A percentile compares a stretch with the other conserved stretches of the same genome.
These are phyloP conservation scores for Agrocybe praecox DNA, from an alignment of 768 basidiomycete species.

Conservation along the genomic window DNA sequence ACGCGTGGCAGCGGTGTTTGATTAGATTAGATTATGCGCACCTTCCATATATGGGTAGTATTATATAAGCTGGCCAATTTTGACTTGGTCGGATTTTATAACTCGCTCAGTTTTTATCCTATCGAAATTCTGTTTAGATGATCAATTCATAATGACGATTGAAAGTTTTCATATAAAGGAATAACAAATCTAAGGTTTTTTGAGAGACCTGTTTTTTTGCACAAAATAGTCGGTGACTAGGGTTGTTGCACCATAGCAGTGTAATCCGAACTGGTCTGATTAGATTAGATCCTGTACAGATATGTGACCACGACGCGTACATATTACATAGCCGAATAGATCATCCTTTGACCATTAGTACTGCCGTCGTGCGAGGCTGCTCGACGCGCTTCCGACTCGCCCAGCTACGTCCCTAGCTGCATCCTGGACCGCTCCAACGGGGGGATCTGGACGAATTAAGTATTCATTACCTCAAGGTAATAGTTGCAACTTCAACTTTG, in stretches of 20 bases:
- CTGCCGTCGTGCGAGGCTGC: too few species aligned
- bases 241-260: slow-evolving; percentile 10
- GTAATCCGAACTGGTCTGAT: too few species aligned
- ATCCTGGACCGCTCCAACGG: too few species aligned
- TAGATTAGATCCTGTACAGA: too few species aligned
- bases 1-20: slow-evolving; percentile 7
- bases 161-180: background rate
- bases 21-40: slow-evolving; percentile 7
- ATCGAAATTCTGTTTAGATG: slow-evolving; percentile 14
- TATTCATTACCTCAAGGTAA: too few species aligned
- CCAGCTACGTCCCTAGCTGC: too few species aligned
- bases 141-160: background rate
- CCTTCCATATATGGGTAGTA: slow-evolving; percentile 8
- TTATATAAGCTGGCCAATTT: slow-evolving; percentile 16
- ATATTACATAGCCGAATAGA: too few species aligned
- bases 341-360: too few species aligned
- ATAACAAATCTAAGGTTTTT: background rate
- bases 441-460: too few species aligned
- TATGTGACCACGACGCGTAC: too few species aligned
- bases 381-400: too few species aligned
- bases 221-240: slow-evolving; percentile 5
- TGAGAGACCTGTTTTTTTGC: slow-evolving; percentile 5
- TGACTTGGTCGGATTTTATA: background rate
- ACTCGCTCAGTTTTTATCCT: slow-evolving; percentile 18
- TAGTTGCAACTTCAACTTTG: too few species aligned